Percentiles rank a stretch among this genome's conserved stretches.
These are phyloP conservation scores for Fusarium heterosporum DNA, from an alignment of 2,329 filamentous ascomycete species.

Conservation along the genomic window DNA sequence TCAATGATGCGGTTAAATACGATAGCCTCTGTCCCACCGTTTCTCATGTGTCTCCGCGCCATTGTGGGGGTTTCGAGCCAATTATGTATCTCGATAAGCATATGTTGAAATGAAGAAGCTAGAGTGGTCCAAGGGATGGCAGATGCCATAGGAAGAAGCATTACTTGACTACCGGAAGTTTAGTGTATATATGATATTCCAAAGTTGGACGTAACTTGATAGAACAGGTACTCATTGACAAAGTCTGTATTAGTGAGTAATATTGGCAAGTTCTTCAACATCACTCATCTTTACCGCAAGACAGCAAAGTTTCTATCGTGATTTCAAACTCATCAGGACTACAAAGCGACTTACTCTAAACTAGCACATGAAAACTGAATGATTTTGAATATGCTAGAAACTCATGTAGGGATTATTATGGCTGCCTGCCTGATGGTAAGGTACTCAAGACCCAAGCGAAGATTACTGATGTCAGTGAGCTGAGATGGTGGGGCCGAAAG, in stretches of 20 bases:
- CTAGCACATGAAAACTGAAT: too few species aligned
- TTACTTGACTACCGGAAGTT: neutral
- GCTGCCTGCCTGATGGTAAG: neutral
- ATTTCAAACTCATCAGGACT: neutral
- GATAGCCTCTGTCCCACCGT: conserved; percentile 32
- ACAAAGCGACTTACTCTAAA: neutral
- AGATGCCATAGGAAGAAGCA: neutral
- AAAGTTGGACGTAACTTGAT: neutral
- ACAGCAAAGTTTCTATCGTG: neutral
- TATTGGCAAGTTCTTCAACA: neutral
- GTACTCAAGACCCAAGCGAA: neutral
- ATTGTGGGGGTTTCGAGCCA: conserved; percentile 43
- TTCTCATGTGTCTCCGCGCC: conserved; percentile 18
- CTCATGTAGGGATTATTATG: neutral
- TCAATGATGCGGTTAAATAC: conserved; percentile 26
- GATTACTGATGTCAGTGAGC: neutral
- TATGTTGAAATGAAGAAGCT: neutral
- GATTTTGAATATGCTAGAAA: neutral
- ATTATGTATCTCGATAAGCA: conserved; percentile 23
- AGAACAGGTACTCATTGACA: neutral
- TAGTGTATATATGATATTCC: neutral
- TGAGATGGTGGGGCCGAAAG: neutral
- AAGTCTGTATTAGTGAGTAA: neutral
- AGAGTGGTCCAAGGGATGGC: conserved; percentile 15
- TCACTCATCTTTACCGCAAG: neutral